Evolutionary conservation across 1,139 yeast species (phyloP), one percentile per base, ranked within the genome.

Genomic region (Suhomyces yuchorum): DNA sequence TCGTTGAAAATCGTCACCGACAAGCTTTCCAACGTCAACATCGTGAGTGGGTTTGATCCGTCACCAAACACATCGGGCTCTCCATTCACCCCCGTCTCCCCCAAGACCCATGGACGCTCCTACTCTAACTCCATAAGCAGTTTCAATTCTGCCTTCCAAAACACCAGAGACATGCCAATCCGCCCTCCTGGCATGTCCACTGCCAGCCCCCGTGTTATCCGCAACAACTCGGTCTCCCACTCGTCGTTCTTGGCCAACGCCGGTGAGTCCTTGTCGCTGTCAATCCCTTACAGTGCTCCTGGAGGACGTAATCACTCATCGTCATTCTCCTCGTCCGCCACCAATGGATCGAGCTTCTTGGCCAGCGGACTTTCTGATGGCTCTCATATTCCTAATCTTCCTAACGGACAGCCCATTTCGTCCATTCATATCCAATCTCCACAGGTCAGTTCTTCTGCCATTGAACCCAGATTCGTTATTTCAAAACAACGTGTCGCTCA

Each of bases 241-340:
- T 66, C 77, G 26, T 68, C 75, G 22, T 72, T 73, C 48, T 60
- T 68, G 47, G 65, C 68, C 47, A 56, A 59, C 15, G 67, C 66
- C 8, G 72, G 72, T 34, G 79, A 75, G 50, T 77, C 85, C 46
- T 70, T 84, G 53, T 80, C 88, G 11, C 71, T 82, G 18, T 77
- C 82, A 43, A 85, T 86, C 45, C 93, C 93, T 0, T 86, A 84
- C 62, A 75, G 85, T 7, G 91, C 85, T 2, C 93, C 93, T 1
- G 86, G 86, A 11, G 83, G 84, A 3, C 68, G 78, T 44, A 53
- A 56, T 18, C 61, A 56, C 19, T 48, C 59, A 12, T 36, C 45
- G 26, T 43, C 49, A 22, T 42, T 46, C 33, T 46, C 42, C 28
- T 8, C 47, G 23, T 39, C 52, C 3, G 20, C 33, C 43, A 39